These are phyloP conservation scores for Ophiocordyceps camponoti-floridani DNA, from an alignment of 2,329 filamentous ascomycete species.

Conservation along the genomic window DNA sequence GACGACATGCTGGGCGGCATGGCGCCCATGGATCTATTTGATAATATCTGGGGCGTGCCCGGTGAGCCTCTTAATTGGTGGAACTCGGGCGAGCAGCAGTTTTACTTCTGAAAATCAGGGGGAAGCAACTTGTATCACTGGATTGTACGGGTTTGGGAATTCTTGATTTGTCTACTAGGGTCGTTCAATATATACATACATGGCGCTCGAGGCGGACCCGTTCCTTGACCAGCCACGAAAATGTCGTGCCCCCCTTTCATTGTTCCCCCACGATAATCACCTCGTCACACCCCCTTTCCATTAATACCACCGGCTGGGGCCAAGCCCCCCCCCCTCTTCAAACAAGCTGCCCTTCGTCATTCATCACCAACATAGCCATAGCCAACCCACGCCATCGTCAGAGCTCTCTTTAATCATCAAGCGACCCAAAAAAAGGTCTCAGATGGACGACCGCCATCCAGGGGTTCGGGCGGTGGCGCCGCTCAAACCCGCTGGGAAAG, in stretches of 20 bases:
- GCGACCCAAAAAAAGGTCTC: conserved; percentile 5
- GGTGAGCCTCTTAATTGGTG: conserved; percentile 35
- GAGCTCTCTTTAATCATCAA: conserved; percentile 36
- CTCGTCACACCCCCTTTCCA: too few relatives aligned
- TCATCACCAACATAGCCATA: too few relatives aligned
- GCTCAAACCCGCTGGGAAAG: conserved; percentile 11
- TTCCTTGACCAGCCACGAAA: background rate
- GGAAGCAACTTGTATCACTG: background rate
- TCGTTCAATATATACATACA: too few relatives aligned
- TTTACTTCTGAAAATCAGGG: conserved; percentile 25
- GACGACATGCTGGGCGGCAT: conserved; percentile 28
- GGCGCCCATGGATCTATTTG: conserved; percentile 50
- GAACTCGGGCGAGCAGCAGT: conserved; percentile 35
- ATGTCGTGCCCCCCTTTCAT: too few relatives aligned
- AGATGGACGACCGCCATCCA: background rate
- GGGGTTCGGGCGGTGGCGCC: background rate
- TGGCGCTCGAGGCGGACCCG: background rate
- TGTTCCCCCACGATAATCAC: too few relatives aligned
- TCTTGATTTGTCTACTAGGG: background rate
- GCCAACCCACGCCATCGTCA: background rate
- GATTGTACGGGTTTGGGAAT: background rate
- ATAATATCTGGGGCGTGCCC: conserved; percentile 40
- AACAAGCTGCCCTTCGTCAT: too few relatives aligned
- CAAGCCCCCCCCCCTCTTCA: too few relatives aligned
- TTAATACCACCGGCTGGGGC: too few relatives aligned